Percentiles rank a stretch among this genome's conserved stretches.
Conservation (phyloP, 2,329 filamentous ascomycete genomes). For the Metarhizium guizhouense region DNA sequence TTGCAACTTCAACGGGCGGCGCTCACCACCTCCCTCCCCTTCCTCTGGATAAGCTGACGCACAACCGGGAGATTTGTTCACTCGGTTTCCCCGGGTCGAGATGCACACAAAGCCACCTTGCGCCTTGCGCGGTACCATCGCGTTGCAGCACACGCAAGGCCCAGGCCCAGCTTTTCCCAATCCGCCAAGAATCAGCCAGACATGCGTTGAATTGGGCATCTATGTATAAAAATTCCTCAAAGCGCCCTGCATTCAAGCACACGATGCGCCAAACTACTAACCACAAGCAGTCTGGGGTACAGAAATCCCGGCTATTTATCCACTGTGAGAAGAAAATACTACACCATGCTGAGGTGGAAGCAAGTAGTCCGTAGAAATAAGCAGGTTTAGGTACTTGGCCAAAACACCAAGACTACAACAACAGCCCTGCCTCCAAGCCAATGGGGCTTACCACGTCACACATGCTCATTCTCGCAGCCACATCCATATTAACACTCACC, state of each 20-base stretch:
- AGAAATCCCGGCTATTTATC: neutral
- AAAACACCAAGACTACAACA: neutral
- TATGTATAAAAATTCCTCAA: neutral
- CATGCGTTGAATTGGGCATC: slow-evolving; percentile 1
- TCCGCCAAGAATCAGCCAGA: neutral
- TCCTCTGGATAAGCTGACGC: neutral
- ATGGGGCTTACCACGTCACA: slow-evolving; percentile 9
- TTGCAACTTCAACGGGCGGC: neutral
- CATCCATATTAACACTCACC: neutral
- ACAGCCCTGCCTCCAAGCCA: slow-evolving; percentile 3
- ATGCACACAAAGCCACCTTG: neutral
- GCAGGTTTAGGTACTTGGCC: too few species aligned
- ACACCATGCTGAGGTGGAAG: too few species aligned
- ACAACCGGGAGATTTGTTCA: neutral
- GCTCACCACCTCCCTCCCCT: neutral
- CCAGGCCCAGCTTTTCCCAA: neutral
- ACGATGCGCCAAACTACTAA: neutral
- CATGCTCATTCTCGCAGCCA: neutral
- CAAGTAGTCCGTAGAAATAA: too few species aligned
- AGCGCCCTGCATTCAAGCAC: neutral
- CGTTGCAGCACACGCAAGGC: neutral
- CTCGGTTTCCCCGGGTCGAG: neutral
- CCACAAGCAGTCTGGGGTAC: slow-evolving; percentile 3
- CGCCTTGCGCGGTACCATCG: neutral
- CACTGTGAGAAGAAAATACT: too few species aligned